phyloP scores from a whole-genome alignment of 148 eudicot genomes.

The Rhododendron henanense region DNA sequence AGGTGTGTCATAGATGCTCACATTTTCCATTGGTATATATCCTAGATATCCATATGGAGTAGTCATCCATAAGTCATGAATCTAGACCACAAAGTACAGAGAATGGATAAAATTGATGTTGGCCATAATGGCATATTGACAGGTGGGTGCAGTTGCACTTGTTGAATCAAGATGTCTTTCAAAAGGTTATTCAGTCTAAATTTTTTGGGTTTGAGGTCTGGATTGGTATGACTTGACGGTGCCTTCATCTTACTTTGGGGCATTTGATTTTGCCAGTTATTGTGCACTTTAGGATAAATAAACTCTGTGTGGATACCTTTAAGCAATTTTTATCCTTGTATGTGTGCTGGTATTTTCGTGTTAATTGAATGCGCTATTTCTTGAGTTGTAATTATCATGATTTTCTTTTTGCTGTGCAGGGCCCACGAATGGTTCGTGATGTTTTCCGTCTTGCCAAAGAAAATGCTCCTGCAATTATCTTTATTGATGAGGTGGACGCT shows the following conservation, averaged over 20 bases:
- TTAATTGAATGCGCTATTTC: not conserved
- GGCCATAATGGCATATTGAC: not conserved
- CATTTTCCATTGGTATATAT: not conserved
- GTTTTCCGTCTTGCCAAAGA: slow-evolving; percentile 96
- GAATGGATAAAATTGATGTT: not conserved
- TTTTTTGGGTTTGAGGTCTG: not conserved
- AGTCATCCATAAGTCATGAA: not conserved
- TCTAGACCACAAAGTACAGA: not conserved
- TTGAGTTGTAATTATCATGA: not conserved
- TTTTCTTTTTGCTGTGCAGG: slow-evolving; percentile 32
- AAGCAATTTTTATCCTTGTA: not conserved
- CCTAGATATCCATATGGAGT: not conserved
- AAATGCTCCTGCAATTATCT: slow-evolving; percentile 93
- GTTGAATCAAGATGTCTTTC: not conserved
- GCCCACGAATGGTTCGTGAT: slow-evolving; percentile 97
- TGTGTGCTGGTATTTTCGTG: not conserved
- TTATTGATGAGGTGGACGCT: slow-evolving; percentile 94
- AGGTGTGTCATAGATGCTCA: not conserved
- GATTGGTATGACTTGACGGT: not conserved
- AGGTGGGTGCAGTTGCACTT: not conserved
- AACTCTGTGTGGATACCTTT: not conserved
- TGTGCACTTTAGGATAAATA: not conserved
- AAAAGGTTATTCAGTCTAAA: not conserved
- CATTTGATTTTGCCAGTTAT: slow-evolving; percentile 2
- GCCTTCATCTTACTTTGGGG: not conserved